Evolutionary conservation across 73 alveolate genomes (phyloP), one percentile per base, ranked within the genome.

Genomic region (Paramecium caudatum): DNA sequence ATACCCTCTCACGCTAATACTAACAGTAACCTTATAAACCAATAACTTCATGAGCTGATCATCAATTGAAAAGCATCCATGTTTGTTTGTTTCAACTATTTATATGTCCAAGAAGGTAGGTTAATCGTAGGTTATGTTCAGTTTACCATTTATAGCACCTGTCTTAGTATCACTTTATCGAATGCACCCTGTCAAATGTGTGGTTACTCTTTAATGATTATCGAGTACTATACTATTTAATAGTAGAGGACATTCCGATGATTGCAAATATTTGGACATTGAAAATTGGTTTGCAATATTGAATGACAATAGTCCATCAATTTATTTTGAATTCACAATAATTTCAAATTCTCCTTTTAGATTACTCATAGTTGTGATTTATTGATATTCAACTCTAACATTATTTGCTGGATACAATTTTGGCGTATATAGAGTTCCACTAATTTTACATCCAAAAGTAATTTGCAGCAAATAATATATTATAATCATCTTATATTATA

Each of bases 321-420:
- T 43, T 23, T 0, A 0, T 27, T 55, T 23, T 19, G 13, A 19
- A 7, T 55, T 43, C 30, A 55, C 30, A 1, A 27, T 17, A 4
- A 55, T 27, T 55, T 55, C 80, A 55, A 55, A 55, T 55, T 55
- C 80, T 55, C 80, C 80, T 55, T 55, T 2, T 55, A 27, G 23
- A 55, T 55, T 23, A 55, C 80, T 55, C 1, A 55, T 55, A 0
- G 80, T 55, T 55, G 23, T 8, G 30, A 37, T 55, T 7, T 55
- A 10, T 55, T 55, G 23, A 43, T 10, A 55, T 55, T 37, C 23
- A 23, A 55, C 80, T 4, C 23, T 5, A 13, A 55, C 80, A 23
- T 55, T 55, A 55, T 55, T 55, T 23, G 80, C 80, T 27, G 80
- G 80, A 55, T 27, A 55, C 23, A 21, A 17, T 27, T 55, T 55